These are phyloP conservation scores for Paecilomyces formosus DNA, from an alignment of 2,329 filamentous ascomycete species.

Conservation along the genomic window DNA sequence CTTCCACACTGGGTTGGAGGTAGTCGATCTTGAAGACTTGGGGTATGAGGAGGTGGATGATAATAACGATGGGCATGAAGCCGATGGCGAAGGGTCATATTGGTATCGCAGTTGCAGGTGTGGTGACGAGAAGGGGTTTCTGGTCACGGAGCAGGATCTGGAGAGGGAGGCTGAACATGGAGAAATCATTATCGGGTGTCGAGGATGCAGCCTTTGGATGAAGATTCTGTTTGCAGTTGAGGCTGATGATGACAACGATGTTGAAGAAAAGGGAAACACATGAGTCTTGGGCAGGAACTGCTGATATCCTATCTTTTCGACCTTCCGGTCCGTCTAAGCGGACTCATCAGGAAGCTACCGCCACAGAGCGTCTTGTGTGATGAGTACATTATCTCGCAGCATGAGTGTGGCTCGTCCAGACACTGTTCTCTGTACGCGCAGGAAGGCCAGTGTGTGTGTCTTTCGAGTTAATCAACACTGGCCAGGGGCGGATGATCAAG, in stretches of 20 bases:
- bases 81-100: constrained; percentile 23
- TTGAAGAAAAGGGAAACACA: background rate
- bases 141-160: constrained; percentile 48
- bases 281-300: background rate
- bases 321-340: background rate
- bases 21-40: constrained; percentile 52
- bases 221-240: constrained; percentile 52
- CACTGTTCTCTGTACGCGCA: background rate
- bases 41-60: constrained; percentile 26
- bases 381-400: background rate
- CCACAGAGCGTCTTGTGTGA: background rate
- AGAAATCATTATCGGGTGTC: constrained; percentile 54
- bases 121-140: constrained; percentile 50
- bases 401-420: background rate
- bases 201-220: constrained; percentile 57
- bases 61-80: constrained; percentile 33
- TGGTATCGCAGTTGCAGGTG: constrained; percentile 53
- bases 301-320: background rate
- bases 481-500: background rate
- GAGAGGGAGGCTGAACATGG: constrained; percentile 42
- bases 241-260: constrained; percentile 10
- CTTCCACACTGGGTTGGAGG: constrained; percentile 48
- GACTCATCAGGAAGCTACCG: background rate
- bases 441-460: background rate
- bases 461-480: background rate